Conservation (phyloP, 2,329 filamentous ascomycete species). For the Chaetoscypha palmicola region DNA sequence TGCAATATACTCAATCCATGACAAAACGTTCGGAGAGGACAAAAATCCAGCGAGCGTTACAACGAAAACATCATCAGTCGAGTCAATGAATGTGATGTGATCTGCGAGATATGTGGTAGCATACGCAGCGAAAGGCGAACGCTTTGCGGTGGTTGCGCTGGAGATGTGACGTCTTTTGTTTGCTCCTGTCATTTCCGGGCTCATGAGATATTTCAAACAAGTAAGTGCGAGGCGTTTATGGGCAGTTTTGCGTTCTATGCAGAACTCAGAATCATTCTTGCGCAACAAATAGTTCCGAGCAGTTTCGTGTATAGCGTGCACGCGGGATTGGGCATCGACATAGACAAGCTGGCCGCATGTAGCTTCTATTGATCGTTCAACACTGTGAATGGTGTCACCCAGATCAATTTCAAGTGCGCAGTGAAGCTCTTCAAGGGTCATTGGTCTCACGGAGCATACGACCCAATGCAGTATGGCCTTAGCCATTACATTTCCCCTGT, state of each 20-base stretch:
- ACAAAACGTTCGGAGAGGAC: constrained; percentile 19
- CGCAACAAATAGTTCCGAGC: constrained; percentile 27
- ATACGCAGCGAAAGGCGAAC: constrained; percentile 18
- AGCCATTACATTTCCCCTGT: not conserved
- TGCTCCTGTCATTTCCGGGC: constrained; percentile 15
- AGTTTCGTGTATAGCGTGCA: constrained; percentile 28
- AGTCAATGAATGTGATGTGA: constrained; percentile 17
- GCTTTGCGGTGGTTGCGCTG: not conserved
- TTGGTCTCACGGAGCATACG: constrained; percentile 18
- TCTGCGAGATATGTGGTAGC: constrained; percentile 25
- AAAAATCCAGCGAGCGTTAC: constrained; percentile 23
- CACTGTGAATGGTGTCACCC: constrained; percentile 19
- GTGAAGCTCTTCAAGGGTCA: constrained; percentile 25
- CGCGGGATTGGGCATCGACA: constrained; percentile 18
- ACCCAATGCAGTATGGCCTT: constrained; percentile 3
- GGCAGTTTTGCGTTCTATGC: constrained; percentile 17
- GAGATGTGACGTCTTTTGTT: not conserved
- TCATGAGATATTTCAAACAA: constrained; percentile 23
- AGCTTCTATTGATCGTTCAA: constrained; percentile 22
- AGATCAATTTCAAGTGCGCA: constrained; percentile 28
- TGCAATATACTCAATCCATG: constrained; percentile 29
- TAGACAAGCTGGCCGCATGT: constrained; percentile 30
- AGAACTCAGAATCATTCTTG: constrained; percentile 21
- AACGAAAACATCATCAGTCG: constrained; percentile 18
- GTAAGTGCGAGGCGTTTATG: constrained; percentile 25